Conservation (phyloP, 1,139 yeast species). For the Taphrina flavorubra region DNA sequence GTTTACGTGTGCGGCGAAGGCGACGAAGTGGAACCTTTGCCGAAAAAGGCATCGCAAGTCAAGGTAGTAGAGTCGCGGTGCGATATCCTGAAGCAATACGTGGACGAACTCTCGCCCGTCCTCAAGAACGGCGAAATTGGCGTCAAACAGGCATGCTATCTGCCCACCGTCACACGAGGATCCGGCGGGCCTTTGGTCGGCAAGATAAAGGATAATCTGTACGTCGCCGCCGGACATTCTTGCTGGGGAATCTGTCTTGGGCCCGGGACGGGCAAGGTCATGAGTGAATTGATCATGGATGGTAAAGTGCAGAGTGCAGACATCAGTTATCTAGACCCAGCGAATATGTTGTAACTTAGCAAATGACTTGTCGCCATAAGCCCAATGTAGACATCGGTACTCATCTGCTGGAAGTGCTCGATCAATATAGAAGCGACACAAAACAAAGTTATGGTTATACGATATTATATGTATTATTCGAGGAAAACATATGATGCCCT, state of each 20-base stretch:
- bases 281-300: conserved; percentile 85
- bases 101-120: conserved; percentile 74
- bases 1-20: conserved; percentile 98
- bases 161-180: conserved; percentile 89
- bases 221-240: conserved; percentile 88
- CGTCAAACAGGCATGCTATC: conserved; percentile 90
- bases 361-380: no score
- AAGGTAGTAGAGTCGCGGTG: conserved; percentile 86
- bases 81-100: conserved; percentile 82
- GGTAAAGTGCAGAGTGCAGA: conserved; percentile 83
- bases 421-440: no score
- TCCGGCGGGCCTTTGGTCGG: conserved; percentile 94
- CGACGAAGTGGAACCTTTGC: conserved; percentile 84
- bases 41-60: conserved; percentile 93
- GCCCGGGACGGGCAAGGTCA: conserved; percentile 90
- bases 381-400: no score
- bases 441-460: no score
- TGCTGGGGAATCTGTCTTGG: conserved; percentile 99
- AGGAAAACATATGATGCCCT: conserved; percentile 12
- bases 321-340: conserved; percentile 78
- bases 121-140: conserved; percentile 76
- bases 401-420: no score
- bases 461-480: no score
- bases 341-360: background rate
- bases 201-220: conserved; percentile 79